Evolutionary conservation across 805 yeast species (phyloP), one percentile per base, ranked within the genome.

Genomic region (Grigorovia humatica): DNA sequence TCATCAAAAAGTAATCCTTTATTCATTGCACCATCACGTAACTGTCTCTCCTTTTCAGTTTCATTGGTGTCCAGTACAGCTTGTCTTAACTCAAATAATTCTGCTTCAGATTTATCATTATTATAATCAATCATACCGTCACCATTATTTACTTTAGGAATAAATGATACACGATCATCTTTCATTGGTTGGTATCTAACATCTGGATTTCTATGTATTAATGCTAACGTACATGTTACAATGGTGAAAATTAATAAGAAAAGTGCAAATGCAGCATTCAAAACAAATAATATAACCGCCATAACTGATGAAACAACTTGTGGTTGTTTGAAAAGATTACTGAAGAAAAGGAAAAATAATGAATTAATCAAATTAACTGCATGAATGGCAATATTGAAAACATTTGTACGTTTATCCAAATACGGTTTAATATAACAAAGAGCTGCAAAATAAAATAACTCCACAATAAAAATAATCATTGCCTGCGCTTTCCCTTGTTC

Each of bases 91-190:
- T 67, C 70, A 42, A 66, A 65, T 46, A 68, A 52, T 50, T 67
- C 71, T 13, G 62, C 60, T 43, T 63, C 68, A 40, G 63, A 57
- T 46, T 63, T 61, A 40, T 55, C 54, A 23, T 58, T 58, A 30
- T 58, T 53, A 15, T 59, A 64, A 44, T 57, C 56, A 38, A 52
- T 50, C 17, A 48, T 52, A 44, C 58, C 57, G 6, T 44, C 67
- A 48, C 58, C 68, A 38, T 68, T 68, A 51, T 73, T 81, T 51
- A 75, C 74, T 61, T 83, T 76, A 55, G 90, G 90, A 64, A 93
- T 86, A 67, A 93, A 93, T n/a, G 96, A 86, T 49, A 86, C 93
- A 66, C 99, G 81, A 65, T 93, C 99, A 68, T 93, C 99, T 60
- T 85, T 85, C 85, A 91, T 85, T 55, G 96, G 98, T 71, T 88